Evolutionary conservation across 495 filamentous ascomycete species (phyloP).

Genomic region (Sordaria brevicollis): DNA sequence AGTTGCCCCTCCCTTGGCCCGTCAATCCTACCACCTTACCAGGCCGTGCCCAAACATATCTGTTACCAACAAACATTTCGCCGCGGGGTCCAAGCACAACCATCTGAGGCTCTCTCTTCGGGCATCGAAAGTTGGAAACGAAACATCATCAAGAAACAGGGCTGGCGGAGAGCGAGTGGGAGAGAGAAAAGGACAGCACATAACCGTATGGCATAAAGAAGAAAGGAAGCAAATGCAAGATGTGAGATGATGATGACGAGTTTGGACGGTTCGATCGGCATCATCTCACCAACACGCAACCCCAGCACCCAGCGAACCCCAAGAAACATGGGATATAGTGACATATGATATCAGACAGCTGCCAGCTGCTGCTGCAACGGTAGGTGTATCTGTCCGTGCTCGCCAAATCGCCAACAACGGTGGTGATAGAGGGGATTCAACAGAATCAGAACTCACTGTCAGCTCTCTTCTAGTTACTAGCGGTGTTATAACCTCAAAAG

Average conservation of each 20-base stretch:
- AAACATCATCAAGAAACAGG: not conserved
- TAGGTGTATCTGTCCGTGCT: not conserved
- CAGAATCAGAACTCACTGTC: not conserved
- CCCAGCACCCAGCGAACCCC: not conserved
- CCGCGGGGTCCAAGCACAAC: not conserved
- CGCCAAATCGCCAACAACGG: not conserved
- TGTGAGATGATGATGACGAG: not conserved
- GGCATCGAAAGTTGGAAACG: not conserved
- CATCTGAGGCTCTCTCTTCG: not conserved
- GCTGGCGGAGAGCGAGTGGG: not conserved
- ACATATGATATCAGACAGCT: not conserved
- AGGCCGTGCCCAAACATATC: too few species aligned
- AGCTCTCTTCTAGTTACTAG: not conserved
- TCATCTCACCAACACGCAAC: not conserved
- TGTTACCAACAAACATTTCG: not conserved
- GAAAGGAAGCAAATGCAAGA: not conserved
- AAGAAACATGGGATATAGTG: not conserved
- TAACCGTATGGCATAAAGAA: not conserved
- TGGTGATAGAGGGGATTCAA: not conserved
- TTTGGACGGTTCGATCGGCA: not conserved
- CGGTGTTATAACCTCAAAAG: not conserved
- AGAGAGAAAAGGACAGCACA: not conserved
- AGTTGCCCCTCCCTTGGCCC: not conserved
- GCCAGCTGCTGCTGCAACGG: not conserved
- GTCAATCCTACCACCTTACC: not conserved